Evolutionary conservation across 2,329 filamentous ascomycete genomes (phyloP).

Genomic region (Sarocladiaceae sp.): DNA sequence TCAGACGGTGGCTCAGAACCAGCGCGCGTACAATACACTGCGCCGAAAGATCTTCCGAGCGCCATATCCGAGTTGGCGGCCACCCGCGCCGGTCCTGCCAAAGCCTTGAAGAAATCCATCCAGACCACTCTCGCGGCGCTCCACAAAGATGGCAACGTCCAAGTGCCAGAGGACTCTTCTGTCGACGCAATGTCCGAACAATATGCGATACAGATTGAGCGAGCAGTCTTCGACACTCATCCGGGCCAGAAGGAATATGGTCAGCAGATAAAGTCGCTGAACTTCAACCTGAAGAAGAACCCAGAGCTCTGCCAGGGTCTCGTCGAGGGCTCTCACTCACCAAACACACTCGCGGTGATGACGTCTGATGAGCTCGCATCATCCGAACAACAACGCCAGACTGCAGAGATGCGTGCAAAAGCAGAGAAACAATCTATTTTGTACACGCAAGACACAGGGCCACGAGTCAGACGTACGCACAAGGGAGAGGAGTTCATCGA

Average conservation of each 20-base stretch:
- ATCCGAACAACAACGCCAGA: slow-evolving; percentile 77
- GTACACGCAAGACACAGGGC: slow-evolving; percentile 65
- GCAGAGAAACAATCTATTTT: slow-evolving; percentile 83
- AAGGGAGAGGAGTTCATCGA: slow-evolving; percentile 92
- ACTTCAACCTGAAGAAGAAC: slow-evolving; percentile 89
- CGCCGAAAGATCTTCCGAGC: slow-evolving; percentile 47
- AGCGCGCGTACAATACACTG: slow-evolving; percentile 34
- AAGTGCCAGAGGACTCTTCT: slow-evolving; percentile 59
- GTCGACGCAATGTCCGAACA: slow-evolving; percentile 62
- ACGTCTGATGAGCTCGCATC: slow-evolving; percentile 86
- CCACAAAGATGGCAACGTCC: slow-evolving; percentile 61
- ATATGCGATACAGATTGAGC: slow-evolving; percentile 76
- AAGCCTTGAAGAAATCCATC: slow-evolving; percentile 67
- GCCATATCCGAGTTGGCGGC: slow-evolving; percentile 54
- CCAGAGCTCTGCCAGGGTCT: slow-evolving; percentile 70
- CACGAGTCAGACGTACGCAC: slow-evolving; percentile 82
- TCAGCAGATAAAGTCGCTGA: slow-evolving; percentile 68
- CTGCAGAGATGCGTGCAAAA: slow-evolving; percentile 70
- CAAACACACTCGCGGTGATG: slow-evolving; percentile 82
- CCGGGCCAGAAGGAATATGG: slow-evolving; percentile 47
- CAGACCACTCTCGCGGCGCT: slow-evolving; percentile 60
- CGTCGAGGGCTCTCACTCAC: slow-evolving; percentile 66
- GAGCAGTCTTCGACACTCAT: slow-evolving; percentile 57
- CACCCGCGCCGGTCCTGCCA: slow-evolving; percentile 63
- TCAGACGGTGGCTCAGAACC: slow-evolving; percentile 43